phyloP scores from a whole-genome alignment of 768 basidiomycete genomes.

The Phaffia tasmanica region DNA sequence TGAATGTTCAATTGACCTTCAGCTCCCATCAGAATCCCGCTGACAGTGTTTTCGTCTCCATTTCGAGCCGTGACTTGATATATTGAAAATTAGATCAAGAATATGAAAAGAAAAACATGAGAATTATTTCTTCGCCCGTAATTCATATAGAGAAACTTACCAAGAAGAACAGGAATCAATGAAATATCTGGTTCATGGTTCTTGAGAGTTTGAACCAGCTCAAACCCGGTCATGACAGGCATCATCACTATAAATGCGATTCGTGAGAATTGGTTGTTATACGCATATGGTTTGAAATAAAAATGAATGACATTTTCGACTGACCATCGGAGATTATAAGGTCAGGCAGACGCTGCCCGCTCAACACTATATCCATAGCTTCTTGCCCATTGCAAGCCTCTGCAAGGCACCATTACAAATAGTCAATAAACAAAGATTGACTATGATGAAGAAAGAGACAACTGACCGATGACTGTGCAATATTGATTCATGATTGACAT shows the following conservation, averaged over 20 bases:
- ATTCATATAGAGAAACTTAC: background rate
- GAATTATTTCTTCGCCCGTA: background rate
- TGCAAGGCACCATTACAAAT: too few species aligned
- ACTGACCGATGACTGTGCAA: slow-evolving; percentile 33
- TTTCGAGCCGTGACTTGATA: too few species aligned
- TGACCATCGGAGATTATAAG: slow-evolving; percentile 37
- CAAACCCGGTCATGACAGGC: slow-evolving; percentile 37
- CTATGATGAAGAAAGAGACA: background rate
- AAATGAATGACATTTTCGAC: background rate
- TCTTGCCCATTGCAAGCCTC: background rate
- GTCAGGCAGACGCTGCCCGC: slow-evolving; percentile 29
- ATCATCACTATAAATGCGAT: slow-evolving; percentile 10
- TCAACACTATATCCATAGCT: slow-evolving; percentile 2
- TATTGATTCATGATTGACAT: slow-evolving; percentile 35
- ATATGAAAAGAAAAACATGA: slow-evolving; percentile 25
- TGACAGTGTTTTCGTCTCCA: slow-evolving; percentile 38
- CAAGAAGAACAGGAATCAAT: slow-evolving; percentile 32
- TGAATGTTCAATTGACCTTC: slow-evolving; percentile 35
- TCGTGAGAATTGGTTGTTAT: background rate
- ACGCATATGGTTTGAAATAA: background rate
- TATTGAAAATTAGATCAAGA: slow-evolving; percentile 25
- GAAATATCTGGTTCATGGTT: slow-evolving; percentile 27
- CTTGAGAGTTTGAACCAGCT: slow-evolving; percentile 34
- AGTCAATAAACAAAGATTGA: background rate
- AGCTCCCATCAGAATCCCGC: slow-evolving; percentile 40